Base-by-base conservation (phyloP, 2,329 filamentous ascomycete species). In the Ascochyta pisi region DNA sequence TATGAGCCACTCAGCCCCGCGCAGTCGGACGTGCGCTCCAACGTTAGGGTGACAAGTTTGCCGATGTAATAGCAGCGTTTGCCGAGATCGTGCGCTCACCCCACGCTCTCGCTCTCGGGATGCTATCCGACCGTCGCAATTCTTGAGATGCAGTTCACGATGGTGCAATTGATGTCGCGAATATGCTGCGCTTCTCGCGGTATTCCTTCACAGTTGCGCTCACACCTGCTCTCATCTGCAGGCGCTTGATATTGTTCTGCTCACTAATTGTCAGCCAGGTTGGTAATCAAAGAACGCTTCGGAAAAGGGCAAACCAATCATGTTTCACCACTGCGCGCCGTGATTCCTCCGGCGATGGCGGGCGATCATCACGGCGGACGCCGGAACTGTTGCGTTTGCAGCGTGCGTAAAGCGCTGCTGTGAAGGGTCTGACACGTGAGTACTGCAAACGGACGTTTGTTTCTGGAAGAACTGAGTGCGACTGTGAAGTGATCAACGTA, bases 1-100 rank as follows among this genome's bases (percentile, higher is more conserved):
- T 54, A 50, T 47, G 46, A 58, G 55, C 50, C 45, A 50, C n/a
- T 50, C 41, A 54, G 55, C 55, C 55, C 54, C 50, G 45, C 49
- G 44, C 40, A 39, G 42, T 58, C 55, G 46, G 55, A 53, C 44
- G 39, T 43, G 43, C 37, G 47, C 27, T 31, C 12, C 10, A n/a
- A 29, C 40, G 26, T 48, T 49, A 27, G 26, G 39, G 5, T 53
- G 50, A 52, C 54, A 50, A 24, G 22, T 47, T 33, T 38, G 24
- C 53, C 53, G 42, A 23, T 50, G 53, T 56, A 51, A 56, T 42
- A 43, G 43, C 12, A 43, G 44, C 34, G 27, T 45, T 50, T 58
- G 55, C 55, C 55, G 50, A 58, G 50, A 47, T 38, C 34, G 49
- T 49, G 54, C 43, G 42, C 48, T 33, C 54, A 50, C 50, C 55